A percentile compares a stretch with the other conserved stretches of the same genome.
Evolutionary conservation across 164 flowering plant genomes (phyloP).

Genomic region (Cinnamomum micranthum): DNA sequence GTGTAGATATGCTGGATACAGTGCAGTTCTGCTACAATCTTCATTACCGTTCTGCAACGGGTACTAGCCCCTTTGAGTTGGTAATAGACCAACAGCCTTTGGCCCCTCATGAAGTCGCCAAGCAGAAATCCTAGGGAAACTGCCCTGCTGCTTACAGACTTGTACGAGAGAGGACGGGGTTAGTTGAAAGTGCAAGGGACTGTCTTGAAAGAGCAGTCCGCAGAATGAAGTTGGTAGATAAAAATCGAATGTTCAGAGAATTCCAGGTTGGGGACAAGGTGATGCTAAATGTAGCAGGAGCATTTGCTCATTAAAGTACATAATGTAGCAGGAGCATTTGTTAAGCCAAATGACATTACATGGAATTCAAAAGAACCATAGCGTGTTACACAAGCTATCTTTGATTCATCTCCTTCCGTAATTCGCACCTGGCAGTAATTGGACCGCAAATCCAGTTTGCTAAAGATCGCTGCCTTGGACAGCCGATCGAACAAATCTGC

Average conservation of each 20-base stretch:
- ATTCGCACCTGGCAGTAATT: too few species aligned
- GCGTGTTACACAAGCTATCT: too few species aligned
- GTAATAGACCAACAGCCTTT: background rate
- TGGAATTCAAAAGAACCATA: too few species aligned
- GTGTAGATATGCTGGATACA: background rate
- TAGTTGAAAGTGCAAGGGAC: background rate
- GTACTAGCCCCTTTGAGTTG: conserved; percentile 13
- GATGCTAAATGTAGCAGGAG: background rate
- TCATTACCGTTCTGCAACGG: background rate
- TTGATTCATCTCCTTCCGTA: too few species aligned
- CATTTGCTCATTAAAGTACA: too few species aligned
- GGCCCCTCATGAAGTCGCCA: background rate
- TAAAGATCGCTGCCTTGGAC: too few species aligned
- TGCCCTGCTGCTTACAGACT: conserved; percentile 2
- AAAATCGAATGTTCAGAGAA: background rate
- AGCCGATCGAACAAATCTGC: too few species aligned
- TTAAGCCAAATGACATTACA: too few species aligned
- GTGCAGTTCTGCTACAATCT: conserved; percentile 8
- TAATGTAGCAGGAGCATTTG: too few species aligned
- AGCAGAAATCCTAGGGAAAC: background rate
- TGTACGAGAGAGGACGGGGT: background rate
- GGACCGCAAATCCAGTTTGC: too few species aligned
- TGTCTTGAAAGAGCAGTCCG: background rate
- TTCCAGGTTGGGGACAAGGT: conserved; percentile 13
- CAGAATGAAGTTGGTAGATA: conserved; percentile 10